phyloP scores from a whole-genome alignment of 257 asterid species.

The Osmanthus fragrans region DNA sequence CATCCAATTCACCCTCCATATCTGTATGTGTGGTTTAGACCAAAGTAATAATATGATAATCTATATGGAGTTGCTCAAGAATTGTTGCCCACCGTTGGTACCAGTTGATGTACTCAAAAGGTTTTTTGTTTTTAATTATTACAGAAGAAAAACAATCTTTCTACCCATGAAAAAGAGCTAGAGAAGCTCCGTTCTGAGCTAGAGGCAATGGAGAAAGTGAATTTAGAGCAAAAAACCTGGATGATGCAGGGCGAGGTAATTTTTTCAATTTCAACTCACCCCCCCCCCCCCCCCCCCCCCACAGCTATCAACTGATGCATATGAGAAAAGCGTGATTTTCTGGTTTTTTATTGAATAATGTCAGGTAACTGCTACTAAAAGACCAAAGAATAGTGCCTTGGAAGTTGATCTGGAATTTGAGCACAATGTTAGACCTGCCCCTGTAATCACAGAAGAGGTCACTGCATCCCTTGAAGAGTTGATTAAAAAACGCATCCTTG shows the following conservation, averaged over 20 bases:
- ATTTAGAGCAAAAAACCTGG: slow-evolving; percentile 89
- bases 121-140: slow-evolving; percentile 8
- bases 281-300: too few relatives aligned
- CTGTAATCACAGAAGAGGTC: slow-evolving; percentile 80
- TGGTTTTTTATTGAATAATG: slow-evolving; percentile 24
- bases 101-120: background rate
- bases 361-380: slow-evolving; percentile 85
- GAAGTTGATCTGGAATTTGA: slow-evolving; percentile 92
- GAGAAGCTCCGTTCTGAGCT: slow-evolving; percentile 62
- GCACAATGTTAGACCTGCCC: slow-evolving; percentile 90
- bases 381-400: slow-evolving; percentile 91
- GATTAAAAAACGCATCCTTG: slow-evolving; percentile 71
- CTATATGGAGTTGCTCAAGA: slow-evolving; percentile 5
- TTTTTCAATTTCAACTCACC: slow-evolving; percentile 26
- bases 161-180: slow-evolving; percentile 82
- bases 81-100: slow-evolving; percentile 3
- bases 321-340: slow-evolving; percentile 9
- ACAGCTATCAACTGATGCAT: slow-evolving; percentile 7
- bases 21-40: background rate
- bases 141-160: slow-evolving; percentile 59
- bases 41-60: background rate
- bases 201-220: slow-evolving; percentile 80
- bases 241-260: slow-evolving; percentile 97
- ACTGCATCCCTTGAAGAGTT: slow-evolving; percentile 85
- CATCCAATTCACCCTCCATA: background rate